Evolutionary conservation across 495 filamentous ascomycete species (phyloP), one percentile per base, ranked within the genome.

Genomic region (Venustampulla echinocandica): DNA sequence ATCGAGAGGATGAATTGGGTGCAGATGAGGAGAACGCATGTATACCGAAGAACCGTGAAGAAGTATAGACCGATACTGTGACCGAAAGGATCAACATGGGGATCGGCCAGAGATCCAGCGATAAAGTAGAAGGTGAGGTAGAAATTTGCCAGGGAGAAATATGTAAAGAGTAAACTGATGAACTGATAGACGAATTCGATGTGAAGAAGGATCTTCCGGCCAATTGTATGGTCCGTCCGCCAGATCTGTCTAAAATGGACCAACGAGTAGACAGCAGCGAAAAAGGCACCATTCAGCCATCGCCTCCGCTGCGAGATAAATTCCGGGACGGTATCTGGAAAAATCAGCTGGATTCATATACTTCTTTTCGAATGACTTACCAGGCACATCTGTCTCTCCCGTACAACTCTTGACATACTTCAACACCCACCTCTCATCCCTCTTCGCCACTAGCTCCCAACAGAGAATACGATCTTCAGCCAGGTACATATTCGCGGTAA

Each of bases 91-190:
- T 97, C 90, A 50, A 95, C 69, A 25, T 68, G 69, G 0, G 77
- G 63, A 55, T 97, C 87, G 4, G 83, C 78, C 11, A 99, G 76
- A n/a, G 89, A 93, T 30, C 93, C 93, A 36, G 89, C 88, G 59
- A 97, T 87, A 73, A 97, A 97, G 75, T 88, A 97, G 65, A 99
- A 99, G 52, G 88, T 92, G 42, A 99, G 78, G 61, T 97, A 99
- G 68, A 97, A 99, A 64, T 99, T 99, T 57, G 92, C 90, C 47
- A 99, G 79, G 11, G 92, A 95, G 67, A 99, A 95, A 68, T 86
- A 99, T 27, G 93, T 99, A 68, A 99, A 99, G 34, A 92, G 66
- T 24, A 97, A 74, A 52, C 82, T 82, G 46, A 95, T 69, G 64
- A 90, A 82, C 63, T 99, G 93, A 64, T 99, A 99, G 30, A 95